Conservation (phyloP, 225 moss, liverwort and hornwort species). For the Neckera pumila region DNA sequence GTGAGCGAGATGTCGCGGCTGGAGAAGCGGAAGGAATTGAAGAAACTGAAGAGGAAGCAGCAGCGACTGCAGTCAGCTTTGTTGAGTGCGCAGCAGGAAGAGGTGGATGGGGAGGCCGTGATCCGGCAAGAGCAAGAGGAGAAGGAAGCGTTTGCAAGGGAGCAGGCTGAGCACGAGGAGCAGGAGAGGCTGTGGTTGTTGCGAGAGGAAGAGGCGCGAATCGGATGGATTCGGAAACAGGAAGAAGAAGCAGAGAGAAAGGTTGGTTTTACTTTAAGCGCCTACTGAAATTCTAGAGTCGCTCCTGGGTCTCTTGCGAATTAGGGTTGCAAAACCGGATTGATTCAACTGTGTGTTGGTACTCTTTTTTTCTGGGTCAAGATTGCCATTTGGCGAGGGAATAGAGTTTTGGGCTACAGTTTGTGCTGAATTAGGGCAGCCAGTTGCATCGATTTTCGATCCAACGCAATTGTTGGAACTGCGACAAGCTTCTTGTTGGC, state of each 20-base stretch:
- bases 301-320: background rate
- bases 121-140: conserved; percentile 28
- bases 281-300: background rate
- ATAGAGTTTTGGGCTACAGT: background rate
- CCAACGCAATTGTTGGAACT: background rate
- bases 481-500: background rate
- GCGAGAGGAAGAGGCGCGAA: conserved; percentile 62
- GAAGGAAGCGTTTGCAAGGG: conserved; percentile 35
- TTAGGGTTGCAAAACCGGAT: conserved; percentile 1
- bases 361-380: background rate
- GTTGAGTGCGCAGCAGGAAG: background rate
- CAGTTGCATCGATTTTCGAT: background rate
- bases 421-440: background rate
- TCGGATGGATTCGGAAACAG: conserved; percentile 47
- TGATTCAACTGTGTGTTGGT: background rate
- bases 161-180: conserved; percentile 54
- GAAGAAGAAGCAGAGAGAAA: conserved; percentile 19
- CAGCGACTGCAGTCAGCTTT: conserved; percentile 46
- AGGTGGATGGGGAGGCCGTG: conserved; percentile 18
- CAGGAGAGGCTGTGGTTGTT: conserved; percentile 68
- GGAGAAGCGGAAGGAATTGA: conserved; percentile 70
- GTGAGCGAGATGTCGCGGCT: conserved; percentile 41
- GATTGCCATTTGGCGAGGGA: background rate
- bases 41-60: conserved; percentile 67
- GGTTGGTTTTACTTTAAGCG: background rate